A percentile compares a stretch with the other conserved stretches of the same genome.
Evolutionary conservation across 192 early-diverging fungal species (phyloP).

Genomic region (Paraglomus brasilianum): DNA sequence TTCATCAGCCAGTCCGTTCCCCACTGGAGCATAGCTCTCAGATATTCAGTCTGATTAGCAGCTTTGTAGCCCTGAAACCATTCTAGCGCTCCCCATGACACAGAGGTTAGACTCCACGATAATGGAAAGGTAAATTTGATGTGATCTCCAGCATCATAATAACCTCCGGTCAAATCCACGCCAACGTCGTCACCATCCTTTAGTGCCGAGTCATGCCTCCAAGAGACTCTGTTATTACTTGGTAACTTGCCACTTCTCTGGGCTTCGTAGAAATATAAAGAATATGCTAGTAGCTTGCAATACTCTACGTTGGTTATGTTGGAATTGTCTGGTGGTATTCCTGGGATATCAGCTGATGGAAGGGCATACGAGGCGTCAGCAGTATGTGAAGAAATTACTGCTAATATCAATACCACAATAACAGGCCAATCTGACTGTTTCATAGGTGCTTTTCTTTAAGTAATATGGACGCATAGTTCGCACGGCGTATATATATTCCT

Average conservation of each 20-base stretch:
- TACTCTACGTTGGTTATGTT: neutral
- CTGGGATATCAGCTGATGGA: too few species aligned
- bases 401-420: too few species aligned
- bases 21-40: conserved; percentile 54
- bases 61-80: conserved; percentile 54
- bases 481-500: too few species aligned
- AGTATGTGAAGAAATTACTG: too few species aligned
- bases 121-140: conserved; percentile 64
- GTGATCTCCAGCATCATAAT: conserved; percentile 57
- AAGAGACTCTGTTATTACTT: conserved; percentile 49
- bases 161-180: conserved; percentile 45
- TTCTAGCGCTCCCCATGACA: conserved; percentile 56
- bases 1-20: conserved; percentile 63
- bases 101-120: conserved; percentile 45
- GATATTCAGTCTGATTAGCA: conserved; percentile 45
- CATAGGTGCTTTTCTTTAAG: too few species aligned
- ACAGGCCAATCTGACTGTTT: too few species aligned
- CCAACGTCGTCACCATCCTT: conserved; percentile 42
- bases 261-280: conserved; percentile 56
- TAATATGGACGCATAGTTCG: too few species aligned
- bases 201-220: conserved; percentile 46
- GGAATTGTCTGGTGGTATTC: neutral
- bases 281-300: conserved; percentile 41
- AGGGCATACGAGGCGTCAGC: too few species aligned
- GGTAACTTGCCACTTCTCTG: conserved; percentile 52